Conservation (phyloP, 2,329 filamentous ascomycete genomes). For the Macrophomina tecta region DNA sequence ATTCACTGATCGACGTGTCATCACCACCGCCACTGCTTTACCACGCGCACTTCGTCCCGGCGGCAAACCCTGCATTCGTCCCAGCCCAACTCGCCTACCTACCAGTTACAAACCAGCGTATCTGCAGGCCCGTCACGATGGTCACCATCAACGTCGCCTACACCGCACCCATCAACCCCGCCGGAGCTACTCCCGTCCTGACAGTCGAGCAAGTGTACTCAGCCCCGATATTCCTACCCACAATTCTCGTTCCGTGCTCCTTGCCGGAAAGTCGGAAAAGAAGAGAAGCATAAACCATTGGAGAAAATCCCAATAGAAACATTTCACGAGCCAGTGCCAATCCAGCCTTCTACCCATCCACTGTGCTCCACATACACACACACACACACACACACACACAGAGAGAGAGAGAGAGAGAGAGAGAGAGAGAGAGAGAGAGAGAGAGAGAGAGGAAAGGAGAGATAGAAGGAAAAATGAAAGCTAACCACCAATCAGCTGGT, state of each 20-base stretch:
- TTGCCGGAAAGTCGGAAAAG: neutral
- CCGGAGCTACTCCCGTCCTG: slow-evolving; percentile 44
- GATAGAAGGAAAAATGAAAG: neutral
- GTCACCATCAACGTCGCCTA: slow-evolving; percentile 49
- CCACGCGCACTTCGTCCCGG: neutral
- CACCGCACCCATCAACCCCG: slow-evolving; percentile 53
- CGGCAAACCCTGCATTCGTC: too few species aligned
- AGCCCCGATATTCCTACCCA: neutral
- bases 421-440: too few species aligned
- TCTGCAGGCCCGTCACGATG: slow-evolving; percentile 38
- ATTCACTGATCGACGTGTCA: neutral
- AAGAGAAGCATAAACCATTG: neutral
- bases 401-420: too few species aligned
- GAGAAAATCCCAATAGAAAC: neutral
- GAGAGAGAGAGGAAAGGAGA: too few species aligned
- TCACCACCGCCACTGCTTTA: neutral
- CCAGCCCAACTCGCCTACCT: too few species aligned
- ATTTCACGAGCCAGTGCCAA: too few species aligned
- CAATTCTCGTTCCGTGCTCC: neutral
- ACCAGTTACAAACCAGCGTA: too few species aligned
- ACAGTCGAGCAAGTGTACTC: slow-evolving; percentile 38
- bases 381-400: too few species aligned
- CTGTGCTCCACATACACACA: too few species aligned
- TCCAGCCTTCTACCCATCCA: too few species aligned
- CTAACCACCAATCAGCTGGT: slow-evolving; percentile 41